Base-by-base conservation (phyloP, 352 stramenopile genomes). In the Phytophthora sansomeana region DNA sequence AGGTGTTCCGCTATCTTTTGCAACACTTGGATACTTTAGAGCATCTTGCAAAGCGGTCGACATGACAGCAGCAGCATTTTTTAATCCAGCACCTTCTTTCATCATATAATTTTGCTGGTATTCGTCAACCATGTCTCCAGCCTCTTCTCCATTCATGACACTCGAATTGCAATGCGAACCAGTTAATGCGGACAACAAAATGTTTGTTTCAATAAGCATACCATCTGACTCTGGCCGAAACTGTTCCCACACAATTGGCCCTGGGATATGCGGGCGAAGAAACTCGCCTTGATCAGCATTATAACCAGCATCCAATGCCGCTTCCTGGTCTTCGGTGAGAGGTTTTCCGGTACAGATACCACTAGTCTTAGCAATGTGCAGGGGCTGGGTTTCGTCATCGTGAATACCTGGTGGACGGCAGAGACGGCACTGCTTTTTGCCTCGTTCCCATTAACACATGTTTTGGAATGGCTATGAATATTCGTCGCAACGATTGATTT, bases 81-180 rank as follows among this genome's bases (percentile, higher is more conserved):
- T 61, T 32, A 36, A 46, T 0, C 35, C 53, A 35, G 16, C 29
- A 13, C 28, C 29, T 14, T 61, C 53, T 17, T 61, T 61, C 9
- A 41, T 61, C 53, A 60, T 61, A 14, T 61, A 38, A 6, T 28
- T 32, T 26, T 61, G 29, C 19, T 52, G 39, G 42, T 61, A 61
- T 4, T 61, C 39, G n/a, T 61, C 53, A 13, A 60, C 39, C 39
- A 60, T 50, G 10, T 61, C 53, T n/a, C 19, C 41, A 36, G 39
- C 38, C 8, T 43, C 6, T 16, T n/a, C n/a, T n/a, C n/a, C n/a
- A n/a, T n/a, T n/a, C n/a, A n/a, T n/a, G n/a, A n/a, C n/a, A n/a
- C n/a, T 36, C 21, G 44, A 52, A 14, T 52, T 52, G 7, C 19
- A 36, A 38, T 52, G 44, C 5, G 44, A 52, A 9, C 11, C 21